A percentile compares a stretch with the other conserved stretches of the same genome.
These are phyloP conservation scores for Colletotrichum cereale DNA, from an alignment of 2,329 filamentous ascomycete genomes.

Conservation along the genomic window DNA sequence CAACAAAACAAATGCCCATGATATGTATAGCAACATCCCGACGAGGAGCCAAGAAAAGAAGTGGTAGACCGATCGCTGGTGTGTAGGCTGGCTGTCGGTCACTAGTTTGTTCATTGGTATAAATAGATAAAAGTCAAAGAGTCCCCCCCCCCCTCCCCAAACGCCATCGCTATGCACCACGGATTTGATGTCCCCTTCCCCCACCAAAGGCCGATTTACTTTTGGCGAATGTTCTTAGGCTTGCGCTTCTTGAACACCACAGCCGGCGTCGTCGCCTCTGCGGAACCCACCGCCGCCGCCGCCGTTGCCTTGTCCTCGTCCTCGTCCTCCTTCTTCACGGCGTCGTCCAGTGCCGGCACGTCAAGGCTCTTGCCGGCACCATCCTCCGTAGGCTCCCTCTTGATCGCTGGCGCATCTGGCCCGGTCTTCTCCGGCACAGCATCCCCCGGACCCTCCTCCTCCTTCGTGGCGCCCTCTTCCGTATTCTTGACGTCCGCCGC, in stretches of 20 bases:
- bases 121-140: neutral
- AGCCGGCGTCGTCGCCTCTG: conserved; percentile 50
- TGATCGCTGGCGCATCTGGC: conserved; percentile 48
- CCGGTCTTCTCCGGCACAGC: conserved; percentile 47
- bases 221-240: conserved; percentile 73
- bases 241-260: conserved; percentile 87
- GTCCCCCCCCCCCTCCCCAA: neutral
- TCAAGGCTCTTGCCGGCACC: conserved; percentile 37
- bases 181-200: neutral
- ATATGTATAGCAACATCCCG: neutral
- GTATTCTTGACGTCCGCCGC: conserved; percentile 48
- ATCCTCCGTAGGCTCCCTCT: conserved; percentile 53
- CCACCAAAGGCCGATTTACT: conserved; percentile 54
- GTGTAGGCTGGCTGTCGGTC: neutral
- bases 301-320: neutral
- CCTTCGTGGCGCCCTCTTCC: conserved; percentile 37
- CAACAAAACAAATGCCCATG: neutral
- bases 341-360: conserved; percentile 16
- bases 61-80: neutral
- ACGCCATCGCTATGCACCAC: conserved; percentile 31
- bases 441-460: conserved; percentile 45
- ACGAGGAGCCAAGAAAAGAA: neutral
- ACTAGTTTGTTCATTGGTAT: neutral
- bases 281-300: conserved; percentile 44
- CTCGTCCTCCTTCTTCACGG: conserved; percentile 58